Evolutionary conservation across 257 asterid genomes (phyloP).

Genomic region (Thymus mandschuricus): DNA sequence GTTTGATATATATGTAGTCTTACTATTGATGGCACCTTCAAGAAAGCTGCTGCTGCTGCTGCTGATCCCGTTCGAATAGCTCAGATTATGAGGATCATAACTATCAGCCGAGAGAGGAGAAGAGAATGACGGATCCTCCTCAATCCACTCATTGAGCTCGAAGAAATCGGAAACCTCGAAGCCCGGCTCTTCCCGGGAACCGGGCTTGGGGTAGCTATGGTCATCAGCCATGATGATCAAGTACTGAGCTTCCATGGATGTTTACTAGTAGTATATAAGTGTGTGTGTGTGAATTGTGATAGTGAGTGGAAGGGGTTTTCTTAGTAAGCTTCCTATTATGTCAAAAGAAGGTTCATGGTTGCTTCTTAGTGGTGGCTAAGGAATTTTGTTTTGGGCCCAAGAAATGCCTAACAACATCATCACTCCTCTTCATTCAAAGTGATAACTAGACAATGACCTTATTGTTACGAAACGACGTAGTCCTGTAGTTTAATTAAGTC

Average conservation of each 20-base stretch:
- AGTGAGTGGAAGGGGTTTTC: slow-evolving; percentile 38
- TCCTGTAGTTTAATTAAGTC: neutral
- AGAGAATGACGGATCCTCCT: slow-evolving; percentile 44
- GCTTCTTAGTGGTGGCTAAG: slow-evolving; percentile 60
- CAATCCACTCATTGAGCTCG: slow-evolving; percentile 62
- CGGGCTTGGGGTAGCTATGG: slow-evolving; percentile 29
- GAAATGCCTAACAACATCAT: slow-evolving; percentile 35
- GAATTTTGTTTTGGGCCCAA: slow-evolving; percentile 38
- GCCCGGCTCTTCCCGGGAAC: slow-evolving; percentile 32
- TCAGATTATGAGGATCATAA: slow-evolving; percentile 36
- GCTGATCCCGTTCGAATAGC: slow-evolving; percentile 31
- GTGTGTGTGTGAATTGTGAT: slow-evolving; percentile 3
- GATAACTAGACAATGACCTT: neutral
- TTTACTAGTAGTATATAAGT: slow-evolving; percentile 20
- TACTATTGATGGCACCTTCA: slow-evolving; percentile 45
- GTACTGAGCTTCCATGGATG: slow-evolving; percentile 19
- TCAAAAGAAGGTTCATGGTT: slow-evolving; percentile 69
- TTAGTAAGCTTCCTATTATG: slow-evolving; percentile 50
- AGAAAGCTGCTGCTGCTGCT: slow-evolving; percentile 36
- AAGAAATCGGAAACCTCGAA: slow-evolving; percentile 60
- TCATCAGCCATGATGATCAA: slow-evolving; percentile 45
- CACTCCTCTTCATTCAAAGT: slow-evolving; percentile 26
- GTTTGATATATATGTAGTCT: slow-evolving; percentile 14
- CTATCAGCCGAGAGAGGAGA: slow-evolving; percentile 40
- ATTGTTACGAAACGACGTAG: neutral